Evolutionary conservation across 2,329 filamentous ascomycete genomes (phyloP).

Genomic region (Trichophyton verrucosum): DNA sequence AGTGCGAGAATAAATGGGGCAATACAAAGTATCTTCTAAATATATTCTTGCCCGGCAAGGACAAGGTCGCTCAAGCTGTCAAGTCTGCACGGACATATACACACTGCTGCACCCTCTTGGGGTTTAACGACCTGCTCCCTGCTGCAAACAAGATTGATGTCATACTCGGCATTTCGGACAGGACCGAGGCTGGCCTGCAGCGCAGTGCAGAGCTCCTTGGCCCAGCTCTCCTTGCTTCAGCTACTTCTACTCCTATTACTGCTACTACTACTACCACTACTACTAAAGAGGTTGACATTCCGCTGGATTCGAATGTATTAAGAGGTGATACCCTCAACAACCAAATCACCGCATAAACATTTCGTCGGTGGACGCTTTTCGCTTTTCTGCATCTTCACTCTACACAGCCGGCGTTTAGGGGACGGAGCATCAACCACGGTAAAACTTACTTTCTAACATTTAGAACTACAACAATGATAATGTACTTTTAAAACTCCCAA

Average conservation of each 20-base stretch:
- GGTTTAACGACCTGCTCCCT: conserved; percentile 50
- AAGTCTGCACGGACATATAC: conserved; percentile 57
- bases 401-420: not conserved
- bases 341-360: not conserved
- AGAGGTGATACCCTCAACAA: not conserved
- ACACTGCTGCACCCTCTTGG: conserved; percentile 54
- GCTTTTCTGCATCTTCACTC: not conserved
- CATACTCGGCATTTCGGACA: conserved; percentile 35
- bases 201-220: not conserved
- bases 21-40: conserved; percentile 88
- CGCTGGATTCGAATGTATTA: not conserved
- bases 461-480: no score
- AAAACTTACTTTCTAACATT: not conserved
- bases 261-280: not conserved
- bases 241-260: not conserved
- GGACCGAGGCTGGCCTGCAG: not conserved
- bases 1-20: conserved; percentile 71
- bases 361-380: not conserved
- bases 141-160: conserved; percentile 55
- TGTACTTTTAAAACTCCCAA: no score
- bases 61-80: conserved; percentile 49
- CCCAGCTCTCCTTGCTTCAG: not conserved
- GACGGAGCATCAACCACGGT: not conserved
- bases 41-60: conserved; percentile 75
- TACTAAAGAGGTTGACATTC: not conserved